Conservation (phyloP, 352 stramenopile species). For the Saprolegnia parasitica region DNA sequence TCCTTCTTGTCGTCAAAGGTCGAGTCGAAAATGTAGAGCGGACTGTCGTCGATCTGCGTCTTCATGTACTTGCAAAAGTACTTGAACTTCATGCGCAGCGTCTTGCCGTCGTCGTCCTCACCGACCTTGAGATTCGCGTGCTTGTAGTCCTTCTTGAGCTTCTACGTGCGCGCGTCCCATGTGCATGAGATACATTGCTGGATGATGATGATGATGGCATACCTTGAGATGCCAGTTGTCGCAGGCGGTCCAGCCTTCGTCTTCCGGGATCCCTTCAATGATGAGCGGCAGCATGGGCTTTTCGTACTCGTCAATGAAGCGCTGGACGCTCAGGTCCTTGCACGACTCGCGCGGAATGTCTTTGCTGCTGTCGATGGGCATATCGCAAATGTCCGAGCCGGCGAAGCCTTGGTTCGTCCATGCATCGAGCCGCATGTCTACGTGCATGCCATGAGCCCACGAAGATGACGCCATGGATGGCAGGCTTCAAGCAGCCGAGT, state of each 20-base stretch:
- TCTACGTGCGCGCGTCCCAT: constrained; percentile 29
- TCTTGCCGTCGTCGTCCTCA: constrained; percentile 72
- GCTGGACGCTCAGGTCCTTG: constrained; percentile 65
- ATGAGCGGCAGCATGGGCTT: constrained; percentile 63
- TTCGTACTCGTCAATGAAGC: constrained; percentile 86
- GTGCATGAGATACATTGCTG: constrained; percentile 12
- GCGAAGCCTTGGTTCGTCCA: constrained; percentile 80
- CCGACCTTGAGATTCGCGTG: constrained; percentile 71
- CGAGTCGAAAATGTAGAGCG: constrained; percentile 98
- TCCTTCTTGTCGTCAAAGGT: constrained; percentile 84
- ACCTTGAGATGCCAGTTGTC: constrained; percentile 74
- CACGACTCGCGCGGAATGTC: constrained; percentile 64
- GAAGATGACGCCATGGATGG: neutral
- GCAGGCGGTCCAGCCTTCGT: constrained; percentile 62
- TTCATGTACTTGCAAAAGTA: constrained; percentile 73
- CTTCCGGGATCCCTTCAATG: constrained; percentile 77
- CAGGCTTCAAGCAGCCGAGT: neutral
- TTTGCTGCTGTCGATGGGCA: constrained; percentile 62
- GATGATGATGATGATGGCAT: neutral
- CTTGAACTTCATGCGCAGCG: constrained; percentile 79
- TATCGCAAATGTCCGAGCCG: constrained; percentile 70
- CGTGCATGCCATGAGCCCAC: constrained; percentile 6
- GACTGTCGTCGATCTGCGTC: constrained; percentile 81
- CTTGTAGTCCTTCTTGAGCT: constrained; percentile 73
- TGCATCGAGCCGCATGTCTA: constrained; percentile 60